A percentile compares a stretch with the other conserved stretches of the same genome.
Conservation (phyloP, 176 grass and related monocot genomes). For the Thalia dealbata region DNA sequence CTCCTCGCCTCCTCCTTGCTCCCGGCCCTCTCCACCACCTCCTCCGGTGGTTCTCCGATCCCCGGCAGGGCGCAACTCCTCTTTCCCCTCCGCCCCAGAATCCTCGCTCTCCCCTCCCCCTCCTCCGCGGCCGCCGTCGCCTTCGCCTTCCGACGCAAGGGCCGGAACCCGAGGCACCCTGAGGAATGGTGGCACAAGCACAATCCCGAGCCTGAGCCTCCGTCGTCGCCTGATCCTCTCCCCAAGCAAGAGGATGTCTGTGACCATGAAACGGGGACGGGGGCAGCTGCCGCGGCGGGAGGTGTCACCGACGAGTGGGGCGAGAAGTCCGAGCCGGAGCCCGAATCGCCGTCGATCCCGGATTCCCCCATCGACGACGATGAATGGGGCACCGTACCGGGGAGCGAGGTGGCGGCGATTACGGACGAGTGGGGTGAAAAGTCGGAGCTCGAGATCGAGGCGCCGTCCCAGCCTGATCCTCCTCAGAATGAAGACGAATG, state of each 20-base stretch:
- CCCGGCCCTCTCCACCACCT: not conserved
- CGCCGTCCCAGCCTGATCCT: not conserved
- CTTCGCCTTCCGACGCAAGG: not conserved
- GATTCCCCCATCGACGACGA: conserved; percentile 58
- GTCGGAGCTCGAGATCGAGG: not conserved
- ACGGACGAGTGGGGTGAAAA: conserved; percentile 20
- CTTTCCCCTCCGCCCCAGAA: not conserved
- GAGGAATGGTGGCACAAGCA: not conserved
- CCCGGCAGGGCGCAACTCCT: not conserved
- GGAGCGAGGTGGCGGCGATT: not conserved
- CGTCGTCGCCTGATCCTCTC: not conserved
- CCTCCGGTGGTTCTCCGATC: no score
- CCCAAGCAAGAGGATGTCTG: not conserved
- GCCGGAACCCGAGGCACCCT: not conserved
- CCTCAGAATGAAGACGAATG: conserved; percentile 22
- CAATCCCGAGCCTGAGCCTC: not conserved
- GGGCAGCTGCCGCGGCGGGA: no score
- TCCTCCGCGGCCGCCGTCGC: not conserved
- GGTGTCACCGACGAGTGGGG: conserved; percentile 62
- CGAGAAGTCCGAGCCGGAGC: conserved; percentile 33
- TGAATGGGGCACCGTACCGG: conserved; percentile 23
- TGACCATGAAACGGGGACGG: not conserved
- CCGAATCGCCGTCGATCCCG: conserved; percentile 32
- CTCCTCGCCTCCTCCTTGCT: not conserved
- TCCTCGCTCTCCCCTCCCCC: not conserved